Conservation (phyloP, 169 alveolate genomes). For the Plasmodium vivax region DNA sequence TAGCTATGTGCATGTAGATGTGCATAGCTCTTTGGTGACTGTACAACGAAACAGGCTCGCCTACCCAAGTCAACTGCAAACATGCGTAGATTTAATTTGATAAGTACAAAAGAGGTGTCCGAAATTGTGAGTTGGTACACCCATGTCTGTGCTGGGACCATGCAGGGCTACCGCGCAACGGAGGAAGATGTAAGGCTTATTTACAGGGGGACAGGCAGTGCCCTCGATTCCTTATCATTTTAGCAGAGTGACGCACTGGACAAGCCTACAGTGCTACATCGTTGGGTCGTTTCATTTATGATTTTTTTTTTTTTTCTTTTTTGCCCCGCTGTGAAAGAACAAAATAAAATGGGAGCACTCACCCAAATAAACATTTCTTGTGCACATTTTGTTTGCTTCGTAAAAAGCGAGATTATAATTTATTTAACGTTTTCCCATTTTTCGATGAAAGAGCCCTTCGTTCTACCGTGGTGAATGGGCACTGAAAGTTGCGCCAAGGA, state of each 20-base stretch:
- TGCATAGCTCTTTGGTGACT: neutral
- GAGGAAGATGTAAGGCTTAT: conserved; percentile 52
- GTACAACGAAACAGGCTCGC: neutral
- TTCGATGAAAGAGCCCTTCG: neutral
- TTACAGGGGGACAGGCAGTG: neutral
- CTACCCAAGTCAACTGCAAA: conserved; percentile 6
- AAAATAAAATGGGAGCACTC: neutral
- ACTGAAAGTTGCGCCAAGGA: neutral
- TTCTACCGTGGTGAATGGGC: neutral
- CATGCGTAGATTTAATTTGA: conserved; percentile 45
- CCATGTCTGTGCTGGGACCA: conserved; percentile 72
- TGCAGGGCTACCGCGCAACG: conserved; percentile 67
- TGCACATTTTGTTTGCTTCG: neutral
- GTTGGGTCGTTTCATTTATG: neutral
- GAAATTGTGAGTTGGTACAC: conserved; percentile 72
- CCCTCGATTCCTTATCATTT: neutral
- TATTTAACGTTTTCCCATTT: neutral
- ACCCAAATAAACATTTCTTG: neutral
- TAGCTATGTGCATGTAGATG: neutral
- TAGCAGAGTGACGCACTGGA: neutral
- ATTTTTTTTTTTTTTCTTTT: neutral
- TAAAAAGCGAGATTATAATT: neutral
- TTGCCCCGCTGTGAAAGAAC: neutral
- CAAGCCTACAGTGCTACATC: neutral
- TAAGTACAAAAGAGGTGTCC: conserved; percentile 68